Base-by-base conservation (phyloP, 805 yeast genomes). In the Metschnikowia amazonensis region DNA sequence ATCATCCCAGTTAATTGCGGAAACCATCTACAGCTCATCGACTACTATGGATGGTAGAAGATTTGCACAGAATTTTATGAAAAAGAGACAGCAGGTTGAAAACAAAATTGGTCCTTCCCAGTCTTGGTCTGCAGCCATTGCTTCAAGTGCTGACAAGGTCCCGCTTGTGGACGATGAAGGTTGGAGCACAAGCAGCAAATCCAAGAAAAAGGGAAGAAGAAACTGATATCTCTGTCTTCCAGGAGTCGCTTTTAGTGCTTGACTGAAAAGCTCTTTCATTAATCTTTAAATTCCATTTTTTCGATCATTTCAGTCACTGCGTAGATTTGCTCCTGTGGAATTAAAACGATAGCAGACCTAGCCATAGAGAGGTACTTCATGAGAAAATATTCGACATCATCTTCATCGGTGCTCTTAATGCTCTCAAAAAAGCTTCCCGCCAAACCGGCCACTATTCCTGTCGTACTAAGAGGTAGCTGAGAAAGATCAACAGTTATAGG, bases 21-120 rank as follows among this genome's bases (percentile, higher is more conserved):
- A 92, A 60, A 88, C 97, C 10, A 81, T 92, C 47, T 89, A 89
- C 68, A 82, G 94, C 21, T 86, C 89, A 49, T 85, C 95, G 33
- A 78, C 90, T 2, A 84, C 90, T 1, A 82, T 92, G 86, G 97
- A 94, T 63, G 98, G 98, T 20, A 82, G 96, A 61, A 76, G 96
- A 53, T 92, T 90, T 71, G 96, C 99, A 0, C 79, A 77, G 46
- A 99, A 94, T 60, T 94, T 94, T 63, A 73, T 84, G 60, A 85
- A 83, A 66, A 81, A 86, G 60, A 83, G 94, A 60, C 76, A 75
- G 49, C 75, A 71, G 41, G 90, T 88, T 46, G 97, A 89, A 57
- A 76, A 78, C 52, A 69, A 64, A 47, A 47, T 66, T 45, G 70
- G 69, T 9, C 60, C 67, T 23, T 69, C 65, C 27, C 72, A 79